A percentile compares a stretch with the other conserved stretches of the same genome.
Evolutionary conservation across 345 rosid genomes (phyloP).

Genomic region (Syzygium jambos): DNA sequence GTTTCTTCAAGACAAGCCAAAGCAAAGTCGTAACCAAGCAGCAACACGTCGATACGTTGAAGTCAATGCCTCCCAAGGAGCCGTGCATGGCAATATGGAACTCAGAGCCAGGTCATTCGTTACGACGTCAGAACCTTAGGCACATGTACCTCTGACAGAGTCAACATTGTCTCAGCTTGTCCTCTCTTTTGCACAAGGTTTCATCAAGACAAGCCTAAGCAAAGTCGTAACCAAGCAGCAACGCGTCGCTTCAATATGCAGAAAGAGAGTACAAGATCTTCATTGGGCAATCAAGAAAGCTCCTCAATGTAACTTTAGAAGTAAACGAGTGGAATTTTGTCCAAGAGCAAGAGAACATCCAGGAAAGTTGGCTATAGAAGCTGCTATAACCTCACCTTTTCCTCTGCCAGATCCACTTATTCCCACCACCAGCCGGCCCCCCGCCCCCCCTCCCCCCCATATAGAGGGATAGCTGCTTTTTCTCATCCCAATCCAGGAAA

Average conservation of each 20-base stretch:
- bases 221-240: neutral
- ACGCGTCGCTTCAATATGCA: neutral
- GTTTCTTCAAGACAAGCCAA: neutral
- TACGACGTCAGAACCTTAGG: neutral
- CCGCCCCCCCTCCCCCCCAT: neutral
- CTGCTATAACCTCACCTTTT: neutral
- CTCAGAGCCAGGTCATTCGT: neutral
- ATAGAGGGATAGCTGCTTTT: neutral
- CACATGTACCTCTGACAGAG: neutral
- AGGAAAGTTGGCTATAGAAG: slow-evolving; percentile 19
- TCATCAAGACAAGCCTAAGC: neutral
- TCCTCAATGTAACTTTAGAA: neutral
- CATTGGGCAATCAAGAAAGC: neutral
- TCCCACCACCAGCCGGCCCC: too few relatives aligned
- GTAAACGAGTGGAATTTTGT: neutral
- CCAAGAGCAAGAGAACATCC: slow-evolving; percentile 9
- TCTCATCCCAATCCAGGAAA: neutral
- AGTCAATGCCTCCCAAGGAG: neutral
- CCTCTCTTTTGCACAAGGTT: neutral
- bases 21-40: neutral
- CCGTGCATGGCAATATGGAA: neutral
- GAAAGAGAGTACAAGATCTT: neutral
- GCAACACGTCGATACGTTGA: neutral
- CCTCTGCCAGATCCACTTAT: neutral
- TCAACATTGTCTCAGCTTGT: neutral